Evolutionary conservation across 2,329 filamentous ascomycete species (phyloP).

Genomic region (Falciphora oryzae): DNA sequence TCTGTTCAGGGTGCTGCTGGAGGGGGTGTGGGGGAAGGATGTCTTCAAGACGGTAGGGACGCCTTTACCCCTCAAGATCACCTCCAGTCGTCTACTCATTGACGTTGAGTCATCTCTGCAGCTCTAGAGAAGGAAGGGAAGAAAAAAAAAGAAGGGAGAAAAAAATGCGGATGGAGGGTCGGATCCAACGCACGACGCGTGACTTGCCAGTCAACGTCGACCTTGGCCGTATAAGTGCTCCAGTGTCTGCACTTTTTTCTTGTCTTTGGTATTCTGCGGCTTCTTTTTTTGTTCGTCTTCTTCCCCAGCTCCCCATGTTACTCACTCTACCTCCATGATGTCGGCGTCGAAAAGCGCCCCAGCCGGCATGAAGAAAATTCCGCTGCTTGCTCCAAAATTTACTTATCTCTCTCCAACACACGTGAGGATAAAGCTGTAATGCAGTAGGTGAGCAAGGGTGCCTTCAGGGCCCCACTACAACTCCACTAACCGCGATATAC

Average conservation of each 20-base stretch:
- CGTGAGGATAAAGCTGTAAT: not conserved
- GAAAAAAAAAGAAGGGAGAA: not conserved
- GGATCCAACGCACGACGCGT: not conserved
- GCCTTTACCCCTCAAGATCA: not conserved
- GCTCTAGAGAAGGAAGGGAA: not conserved
- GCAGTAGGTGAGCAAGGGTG: no score
- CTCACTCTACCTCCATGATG: no score
- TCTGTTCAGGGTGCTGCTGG: not conserved
- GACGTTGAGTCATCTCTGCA: not conserved
- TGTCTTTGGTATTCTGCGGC: not conserved
- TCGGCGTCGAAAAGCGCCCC: not conserved
- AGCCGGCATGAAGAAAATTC: not conserved
- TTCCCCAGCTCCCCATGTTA: not conserved
- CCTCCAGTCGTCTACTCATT: not conserved
- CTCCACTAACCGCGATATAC: not conserved
- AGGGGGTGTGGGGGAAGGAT: not conserved
- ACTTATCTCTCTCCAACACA: not conserved
- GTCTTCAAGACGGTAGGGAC: not conserved
- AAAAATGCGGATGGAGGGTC: not conserved
- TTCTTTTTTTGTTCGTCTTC: not conserved
- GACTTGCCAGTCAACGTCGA: not conserved
- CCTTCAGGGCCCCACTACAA: not conserved
- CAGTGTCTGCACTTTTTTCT: not conserved
- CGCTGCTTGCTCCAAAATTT: not conserved
- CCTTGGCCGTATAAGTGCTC: not conserved